Evolutionary conservation across 2,329 filamentous ascomycete genomes (phyloP).

Genomic region (Cladophialophora exuberans): DNA sequence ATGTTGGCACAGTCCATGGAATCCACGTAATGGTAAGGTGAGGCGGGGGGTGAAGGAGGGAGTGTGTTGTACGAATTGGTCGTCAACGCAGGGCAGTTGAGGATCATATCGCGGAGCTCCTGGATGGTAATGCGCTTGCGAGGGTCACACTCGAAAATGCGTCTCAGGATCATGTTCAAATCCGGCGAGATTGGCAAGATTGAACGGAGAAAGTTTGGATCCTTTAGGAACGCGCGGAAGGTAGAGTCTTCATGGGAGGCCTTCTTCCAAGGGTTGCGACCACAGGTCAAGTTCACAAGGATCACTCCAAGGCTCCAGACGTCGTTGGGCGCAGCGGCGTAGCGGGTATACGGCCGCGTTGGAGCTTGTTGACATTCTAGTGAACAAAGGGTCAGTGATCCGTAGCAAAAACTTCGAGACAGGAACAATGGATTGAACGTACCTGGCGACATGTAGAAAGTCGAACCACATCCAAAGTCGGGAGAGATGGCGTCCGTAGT

Average conservation of each 20-base stretch:
- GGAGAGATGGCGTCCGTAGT: conserved; percentile 81
- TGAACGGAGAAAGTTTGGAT: conserved; percentile 83
- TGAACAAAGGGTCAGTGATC: conserved; percentile 32
- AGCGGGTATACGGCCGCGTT: conserved; percentile 72
- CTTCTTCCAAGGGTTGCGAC: conserved; percentile 98
- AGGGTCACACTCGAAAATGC: conserved; percentile 87
- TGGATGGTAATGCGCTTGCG: conserved; percentile 77
- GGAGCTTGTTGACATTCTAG: conserved; percentile 87
- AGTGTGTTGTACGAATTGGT: conserved; percentile 44
- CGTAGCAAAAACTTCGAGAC: neutral
- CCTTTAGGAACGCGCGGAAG: conserved; percentile 86
- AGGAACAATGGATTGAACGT: conserved; percentile 45
- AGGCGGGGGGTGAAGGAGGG: conserved; percentile 42
- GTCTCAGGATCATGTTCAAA: conserved; percentile 81
- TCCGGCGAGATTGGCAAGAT: conserved; percentile 91
- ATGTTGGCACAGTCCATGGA: conserved; percentile 41
- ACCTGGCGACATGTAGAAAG: conserved; percentile 99
- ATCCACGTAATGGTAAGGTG: conserved; percentile 40
- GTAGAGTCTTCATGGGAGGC: conserved; percentile 92
- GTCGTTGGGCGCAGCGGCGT: conserved; percentile 92
- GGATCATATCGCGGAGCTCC: conserved; percentile 77
- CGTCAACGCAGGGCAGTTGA: conserved; percentile 75
- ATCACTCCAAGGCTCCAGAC: conserved; percentile 99
- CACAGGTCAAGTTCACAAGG: conserved; percentile 94
- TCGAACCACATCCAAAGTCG: conserved; percentile 97